Evolutionary conservation across 2,329 filamentous ascomycete species (phyloP), one percentile per base, ranked within the genome.

Genomic region (Scytalidium sp.): DNA sequence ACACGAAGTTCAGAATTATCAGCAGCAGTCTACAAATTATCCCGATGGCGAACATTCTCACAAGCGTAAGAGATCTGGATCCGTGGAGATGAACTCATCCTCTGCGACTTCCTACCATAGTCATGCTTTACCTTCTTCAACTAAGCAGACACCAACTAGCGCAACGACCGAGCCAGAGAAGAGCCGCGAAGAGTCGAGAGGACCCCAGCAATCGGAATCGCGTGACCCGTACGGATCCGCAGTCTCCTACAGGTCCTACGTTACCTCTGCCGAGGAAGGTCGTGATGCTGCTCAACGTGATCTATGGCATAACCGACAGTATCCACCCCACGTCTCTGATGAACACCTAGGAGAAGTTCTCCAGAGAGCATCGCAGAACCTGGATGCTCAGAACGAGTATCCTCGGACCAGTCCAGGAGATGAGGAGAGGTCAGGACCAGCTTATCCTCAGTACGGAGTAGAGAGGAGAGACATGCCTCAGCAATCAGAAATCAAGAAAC

Each of bases 51-150:
- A 84, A 29, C 64, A 60, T 15, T 69, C 76, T 17, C 76, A 82
- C 59, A 87, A 85, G 68, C 81, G 83, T 60, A 93, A 90, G 67
- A 80, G 88, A 52, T 90, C 88, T 6, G 71, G 75, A 42, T 88
- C 86, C 5, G 66, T 73, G 32, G 84, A 84, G 49, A 67, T 62
- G 39, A 59, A 54, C 22, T 60, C 62, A 27, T 58, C 62, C 13
- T 66, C 62, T 47, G 59, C 64, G 55, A 63, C 58, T 52, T 63
- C 63, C n/a, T 70, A 68, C 50, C 65, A 67, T 51, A 67, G 58
- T 45, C 63, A 69, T 48, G 67, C 60, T 27, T 53, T 58, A 46
- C 62, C 64, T 44, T 63, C 61, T 27, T 60, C 64, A 52, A 59
- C 71, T 59, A 61, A 71, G 41, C 54, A 62, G 44, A 63, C 59